Conservation (phyloP, 768 basidiomycete genomes). For the Chiua virens region DNA sequence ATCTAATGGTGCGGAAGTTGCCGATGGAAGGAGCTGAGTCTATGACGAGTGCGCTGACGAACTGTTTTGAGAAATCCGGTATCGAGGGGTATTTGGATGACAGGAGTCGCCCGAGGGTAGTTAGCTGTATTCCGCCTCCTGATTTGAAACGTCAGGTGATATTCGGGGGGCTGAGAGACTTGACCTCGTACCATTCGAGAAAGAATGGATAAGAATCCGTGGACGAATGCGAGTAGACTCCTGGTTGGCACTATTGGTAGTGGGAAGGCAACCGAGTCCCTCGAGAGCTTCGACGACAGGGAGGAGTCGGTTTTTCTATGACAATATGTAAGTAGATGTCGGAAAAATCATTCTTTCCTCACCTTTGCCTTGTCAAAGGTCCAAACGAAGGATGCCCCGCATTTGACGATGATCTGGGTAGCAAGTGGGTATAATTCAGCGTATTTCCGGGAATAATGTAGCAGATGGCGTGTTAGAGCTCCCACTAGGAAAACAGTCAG, state of each 20-base stretch:
- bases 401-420: constrained; percentile 29
- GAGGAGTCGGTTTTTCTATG: constrained; percentile 18
- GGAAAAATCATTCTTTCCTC: neutral
- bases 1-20: constrained; percentile 14
- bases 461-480: constrained; percentile 24
- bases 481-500: constrained; percentile 19
- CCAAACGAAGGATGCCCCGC: constrained; percentile 21
- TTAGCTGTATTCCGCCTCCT: constrained; percentile 27
- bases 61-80: neutral
- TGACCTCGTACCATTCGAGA: constrained; percentile 27
- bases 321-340: neutral
- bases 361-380: constrained; percentile 13
- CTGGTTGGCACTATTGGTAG: neutral
- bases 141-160: neutral
- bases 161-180: neutral
- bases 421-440: constrained; percentile 26
- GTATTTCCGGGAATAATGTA: constrained; percentile 26
- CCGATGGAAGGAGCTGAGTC: constrained; percentile 23
- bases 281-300: constrained; percentile 25
- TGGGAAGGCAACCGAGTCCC: constrained; percentile 22
- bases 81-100: constrained; percentile 15
- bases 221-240: constrained; percentile 5
- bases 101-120: constrained; percentile 17
- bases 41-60: constrained; percentile 17
- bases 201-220: constrained; percentile 27